These are phyloP conservation scores for Cladobotryum mycophilum DNA, from an alignment of 2,329 filamentous ascomycete species.

Conservation along the genomic window DNA sequence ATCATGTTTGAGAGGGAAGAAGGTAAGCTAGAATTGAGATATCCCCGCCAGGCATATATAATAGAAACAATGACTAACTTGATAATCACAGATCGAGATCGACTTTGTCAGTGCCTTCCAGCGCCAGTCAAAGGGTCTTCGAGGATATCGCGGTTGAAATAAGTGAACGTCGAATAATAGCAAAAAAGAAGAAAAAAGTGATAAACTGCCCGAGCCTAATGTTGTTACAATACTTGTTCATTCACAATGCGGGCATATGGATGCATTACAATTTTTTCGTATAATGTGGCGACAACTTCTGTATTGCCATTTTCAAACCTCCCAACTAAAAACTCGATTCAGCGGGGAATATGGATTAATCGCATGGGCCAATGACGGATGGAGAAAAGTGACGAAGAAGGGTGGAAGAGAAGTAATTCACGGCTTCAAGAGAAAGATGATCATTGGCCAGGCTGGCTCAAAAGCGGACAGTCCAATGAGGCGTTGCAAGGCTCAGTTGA, in stretches of 20 bases:
- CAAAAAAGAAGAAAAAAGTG: constrained; percentile 1
- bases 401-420: not conserved
- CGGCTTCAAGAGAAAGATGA: not conserved
- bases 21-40: constrained; percentile 48
- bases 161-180: constrained; percentile 5
- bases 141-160: constrained; percentile 26
- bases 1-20: constrained; percentile 75
- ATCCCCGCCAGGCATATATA: not conserved
- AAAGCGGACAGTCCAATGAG: not conserved
- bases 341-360: not conserved
- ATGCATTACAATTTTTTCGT: not conserved
- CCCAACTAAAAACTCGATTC: not conserved
- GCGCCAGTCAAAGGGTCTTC: constrained; percentile 47
- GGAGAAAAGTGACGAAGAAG: not conserved
- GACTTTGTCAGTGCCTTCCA: constrained; percentile 46
- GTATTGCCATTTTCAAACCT: not conserved
- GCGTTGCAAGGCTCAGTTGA: not conserved
- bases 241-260: not conserved
- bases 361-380: not conserved
- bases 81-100: constrained; percentile 44
- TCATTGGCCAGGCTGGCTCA: not conserved
- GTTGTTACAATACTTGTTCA: not conserved
- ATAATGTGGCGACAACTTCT: not conserved
- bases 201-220: not conserved
- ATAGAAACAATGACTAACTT: constrained; percentile 16